A percentile compares a stretch with the other conserved stretches of the same genome.
Conservation (phyloP, 2,329 filamentous ascomycete genomes). For the Claviceps arundinis region DNA sequence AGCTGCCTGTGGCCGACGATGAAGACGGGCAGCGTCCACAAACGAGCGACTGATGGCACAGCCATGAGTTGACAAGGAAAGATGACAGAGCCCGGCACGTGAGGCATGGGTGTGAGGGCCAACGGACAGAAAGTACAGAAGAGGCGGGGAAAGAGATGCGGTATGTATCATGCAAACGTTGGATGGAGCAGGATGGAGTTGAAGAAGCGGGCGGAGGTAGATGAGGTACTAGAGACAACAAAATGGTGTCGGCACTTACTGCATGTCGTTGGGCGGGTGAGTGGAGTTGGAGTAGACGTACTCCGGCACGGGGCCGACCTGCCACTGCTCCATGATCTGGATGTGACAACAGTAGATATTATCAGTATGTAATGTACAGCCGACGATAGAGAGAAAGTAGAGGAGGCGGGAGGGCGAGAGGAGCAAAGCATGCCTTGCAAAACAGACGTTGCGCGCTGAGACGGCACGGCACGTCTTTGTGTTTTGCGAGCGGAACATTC, state of each 20-base stretch:
- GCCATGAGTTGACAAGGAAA: neutral
- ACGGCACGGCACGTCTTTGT: neutral
- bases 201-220: conserved; percentile 5
- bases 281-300: conserved; percentile 43
- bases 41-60: neutral
- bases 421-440: conserved; percentile 5
- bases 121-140: neutral
- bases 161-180: conserved; percentile 1
- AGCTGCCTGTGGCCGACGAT: neutral
- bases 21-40: neutral
- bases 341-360: conserved; percentile 10
- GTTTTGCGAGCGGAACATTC: conserved; percentile 5
- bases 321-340: conserved; percentile 49
- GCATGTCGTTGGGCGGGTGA: conserved; percentile 42
- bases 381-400: conserved; percentile 9
- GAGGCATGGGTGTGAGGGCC: neutral
- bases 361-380: conserved; percentile 10
- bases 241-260: conserved; percentile 36
- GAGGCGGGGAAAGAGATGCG: neutral
- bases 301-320: conserved; percentile 46
- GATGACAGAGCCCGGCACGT: neutral
- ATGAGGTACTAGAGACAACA: conserved; percentile 18
- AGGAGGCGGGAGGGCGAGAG: conserved; percentile 4
- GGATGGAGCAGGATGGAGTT: conserved; percentile 1
- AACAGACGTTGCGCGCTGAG: neutral